phyloP scores from a whole-genome alignment of 2,329 filamentous ascomycete species.

The Colletotrichum abscissum region DNA sequence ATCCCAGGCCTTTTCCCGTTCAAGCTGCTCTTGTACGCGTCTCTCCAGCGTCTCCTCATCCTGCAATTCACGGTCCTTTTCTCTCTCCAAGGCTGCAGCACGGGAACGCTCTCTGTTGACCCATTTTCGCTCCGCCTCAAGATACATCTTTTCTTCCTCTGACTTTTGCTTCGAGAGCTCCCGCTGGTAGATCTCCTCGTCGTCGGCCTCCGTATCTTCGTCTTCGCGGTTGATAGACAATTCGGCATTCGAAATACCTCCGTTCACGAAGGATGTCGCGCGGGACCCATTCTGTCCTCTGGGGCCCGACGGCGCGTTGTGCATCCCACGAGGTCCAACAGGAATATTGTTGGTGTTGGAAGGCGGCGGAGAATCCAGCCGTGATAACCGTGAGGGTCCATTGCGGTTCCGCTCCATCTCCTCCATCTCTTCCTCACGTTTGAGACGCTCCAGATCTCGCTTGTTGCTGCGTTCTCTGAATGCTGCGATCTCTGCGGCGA shows the following conservation, averaged over 20 bases:
- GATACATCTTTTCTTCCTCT: constrained; percentile 83
- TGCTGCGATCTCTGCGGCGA: constrained; percentile 91
- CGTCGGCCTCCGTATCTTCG: constrained; percentile 88
- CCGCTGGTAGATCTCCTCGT: constrained; percentile 84
- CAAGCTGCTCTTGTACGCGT: constrained; percentile 77
- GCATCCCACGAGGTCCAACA: constrained; percentile 76
- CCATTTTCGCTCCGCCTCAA: constrained; percentile 91
- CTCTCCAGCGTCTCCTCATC: constrained; percentile 75
- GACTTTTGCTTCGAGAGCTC: constrained; percentile 76
- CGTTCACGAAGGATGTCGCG: constrained; percentile 83
- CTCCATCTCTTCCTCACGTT: constrained; percentile 92
- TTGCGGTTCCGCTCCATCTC: constrained; percentile 82
- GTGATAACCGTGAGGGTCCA: constrained; percentile 69
- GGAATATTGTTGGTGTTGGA: constrained; percentile 78
- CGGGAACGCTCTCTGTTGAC: constrained; percentile 87
- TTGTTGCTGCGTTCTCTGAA: constrained; percentile 93
- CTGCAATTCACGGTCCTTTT: constrained; percentile 82
- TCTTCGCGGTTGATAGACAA: constrained; percentile 75
- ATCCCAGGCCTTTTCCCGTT: constrained; percentile 78
- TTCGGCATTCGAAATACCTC: constrained; percentile 73
- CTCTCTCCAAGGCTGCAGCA: constrained; percentile 86
- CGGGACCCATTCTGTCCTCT: constrained; percentile 73
- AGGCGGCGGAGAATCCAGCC: constrained; percentile 78
- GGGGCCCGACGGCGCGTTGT: constrained; percentile 78
- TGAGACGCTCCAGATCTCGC: constrained; percentile 87